Conservation (phyloP, 805 yeast species). For the Yarrowia osloensis region DNA sequence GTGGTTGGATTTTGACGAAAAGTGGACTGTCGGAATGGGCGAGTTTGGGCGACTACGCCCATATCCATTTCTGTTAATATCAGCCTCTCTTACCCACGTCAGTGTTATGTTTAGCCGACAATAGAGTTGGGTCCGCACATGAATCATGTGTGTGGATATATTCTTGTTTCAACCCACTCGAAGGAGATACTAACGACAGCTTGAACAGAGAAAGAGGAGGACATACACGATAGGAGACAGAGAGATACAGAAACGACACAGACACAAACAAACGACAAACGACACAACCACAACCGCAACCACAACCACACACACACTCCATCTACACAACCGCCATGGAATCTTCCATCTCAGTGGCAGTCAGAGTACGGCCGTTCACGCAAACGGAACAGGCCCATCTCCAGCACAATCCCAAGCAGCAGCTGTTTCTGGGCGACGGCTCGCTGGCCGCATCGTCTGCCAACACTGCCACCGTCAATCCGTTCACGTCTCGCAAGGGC, state of each 20-base stretch:
- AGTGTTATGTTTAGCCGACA: background rate
- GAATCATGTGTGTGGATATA: conserved; percentile 9
- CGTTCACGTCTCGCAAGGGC: conserved; percentile 34
- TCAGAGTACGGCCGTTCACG: conserved; percentile 84
- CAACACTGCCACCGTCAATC: conserved; percentile 30
- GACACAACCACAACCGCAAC: background rate
- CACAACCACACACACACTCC: background rate
- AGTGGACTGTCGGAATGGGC: background rate
- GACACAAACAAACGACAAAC: background rate
- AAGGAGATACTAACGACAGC: background rate
- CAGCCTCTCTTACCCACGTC: background rate
- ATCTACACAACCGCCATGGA: background rate
- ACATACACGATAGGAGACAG: background rate
- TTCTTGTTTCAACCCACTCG: conserved; percentile 1
- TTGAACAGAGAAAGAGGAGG: background rate
- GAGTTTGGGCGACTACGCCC: background rate
- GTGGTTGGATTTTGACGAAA: background rate
- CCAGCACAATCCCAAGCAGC: conserved; percentile 46
- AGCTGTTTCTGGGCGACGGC: conserved; percentile 57
- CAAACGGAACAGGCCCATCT: conserved; percentile 54
- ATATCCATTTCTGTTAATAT: too few relatives aligned
- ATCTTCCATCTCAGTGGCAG: conserved; percentile 32
- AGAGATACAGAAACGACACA: background rate
- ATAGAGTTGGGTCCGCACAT: background rate
- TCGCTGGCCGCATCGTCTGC: conserved; percentile 45